These are phyloP conservation scores for Avena insularis DNA, from an alignment of 176 grass and related monocot genomes.

Conservation along the genomic window DNA sequence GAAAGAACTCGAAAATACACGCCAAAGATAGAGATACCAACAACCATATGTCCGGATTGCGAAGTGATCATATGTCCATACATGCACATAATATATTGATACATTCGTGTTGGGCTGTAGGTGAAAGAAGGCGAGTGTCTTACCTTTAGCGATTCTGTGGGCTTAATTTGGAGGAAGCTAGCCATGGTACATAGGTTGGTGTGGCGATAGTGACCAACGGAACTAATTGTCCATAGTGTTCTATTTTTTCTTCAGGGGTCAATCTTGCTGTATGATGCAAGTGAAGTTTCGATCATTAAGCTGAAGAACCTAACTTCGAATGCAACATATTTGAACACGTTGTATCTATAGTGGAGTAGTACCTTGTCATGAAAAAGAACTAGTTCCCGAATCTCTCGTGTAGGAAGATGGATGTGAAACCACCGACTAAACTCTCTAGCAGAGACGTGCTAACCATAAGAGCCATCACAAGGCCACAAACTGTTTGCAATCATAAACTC, in stretches of 20 bases:
- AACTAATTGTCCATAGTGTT: conserved; percentile 18
- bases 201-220: neutral
- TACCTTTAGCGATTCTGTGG: neutral
- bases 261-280: conserved; percentile 26
- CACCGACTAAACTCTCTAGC: neutral
- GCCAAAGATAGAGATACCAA: conserved; percentile 19
- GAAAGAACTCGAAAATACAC: conserved; percentile 17
- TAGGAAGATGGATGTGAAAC: neutral
- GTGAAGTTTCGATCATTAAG: conserved; percentile 1
- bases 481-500: neutral
- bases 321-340: neutral
- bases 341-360: neutral
- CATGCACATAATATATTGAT: conserved; percentile 8
- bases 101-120: neutral
- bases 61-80: neutral
- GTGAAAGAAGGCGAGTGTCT: conserved; percentile 7
- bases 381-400: neutral
- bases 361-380: neutral
- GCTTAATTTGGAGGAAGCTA: neutral
- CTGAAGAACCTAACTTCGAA: neutral
- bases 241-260: neutral
- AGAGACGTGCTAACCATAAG: neutral
- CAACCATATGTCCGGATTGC: neutral
- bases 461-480: neutral
- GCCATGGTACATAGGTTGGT: neutral